Evolutionary conservation across 1,284 basidiomycete species (phyloP), one percentile per base, ranked within the genome.

Genomic region (Leccinum subrobustum): DNA sequence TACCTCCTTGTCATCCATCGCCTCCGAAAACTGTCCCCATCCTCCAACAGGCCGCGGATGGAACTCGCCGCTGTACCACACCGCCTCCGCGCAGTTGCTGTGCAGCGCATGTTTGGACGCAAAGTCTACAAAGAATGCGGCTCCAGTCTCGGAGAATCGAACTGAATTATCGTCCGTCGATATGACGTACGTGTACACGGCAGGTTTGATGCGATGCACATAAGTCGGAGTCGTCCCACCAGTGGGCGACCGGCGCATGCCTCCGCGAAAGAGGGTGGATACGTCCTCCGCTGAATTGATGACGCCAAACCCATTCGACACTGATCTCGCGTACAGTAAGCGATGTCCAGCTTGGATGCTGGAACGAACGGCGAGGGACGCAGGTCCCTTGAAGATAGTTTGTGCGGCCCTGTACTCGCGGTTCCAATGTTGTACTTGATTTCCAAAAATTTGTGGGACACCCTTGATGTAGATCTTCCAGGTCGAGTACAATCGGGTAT

Each of bases 101-200:
- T 86, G 83, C 56, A 86, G 67, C 6, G 83, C 83, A 60, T 86
- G 83, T 68, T 92, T 91, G n/a, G 86, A 88, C 25, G 85, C 89
- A 68, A 91, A 90, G 73, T 91, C 88, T 62, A 91, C 87, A 72
- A 91, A 90, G 76, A 91, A 91, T 18, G 87, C 84, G 1, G 89
- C 89, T 9, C 89, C 89, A 3, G 89, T 91, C 72, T 91, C 89
- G 42, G 87, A 89, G 74, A 91, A 91, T 8, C 89, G 83, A 64
- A 90, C 81, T 2, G 86, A 84, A 66, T 88, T 83, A 75, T 91
- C 89, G 54, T 87, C 83, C 11, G 80, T 76, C 11, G 84, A 81
- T 70, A 91, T 86, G 69, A 91, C 80, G 74, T 92, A 91, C 29
- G 89, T 91, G 75, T 91, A 91, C 25, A 90, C 84, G 0, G 88